Base-by-base conservation (phyloP, 2,329 filamentous ascomycete species). In the Xylaria digitata region DNA sequence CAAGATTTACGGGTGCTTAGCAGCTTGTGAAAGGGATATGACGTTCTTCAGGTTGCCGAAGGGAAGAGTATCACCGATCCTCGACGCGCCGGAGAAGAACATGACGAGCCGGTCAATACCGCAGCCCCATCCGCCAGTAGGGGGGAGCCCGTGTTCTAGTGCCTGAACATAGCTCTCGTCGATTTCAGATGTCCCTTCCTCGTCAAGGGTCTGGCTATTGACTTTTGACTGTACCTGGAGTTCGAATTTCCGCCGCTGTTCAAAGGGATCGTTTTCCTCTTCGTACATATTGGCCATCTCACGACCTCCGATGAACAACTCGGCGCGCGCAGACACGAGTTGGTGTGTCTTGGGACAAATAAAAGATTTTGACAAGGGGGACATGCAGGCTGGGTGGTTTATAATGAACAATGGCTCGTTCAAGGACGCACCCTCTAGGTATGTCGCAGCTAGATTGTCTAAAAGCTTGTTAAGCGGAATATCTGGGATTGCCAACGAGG, bases 251-350 rank as follows among this genome's bases (percentile, higher is more conserved):
- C 87, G 84, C 52, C 92, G 86, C 81, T 99, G 96, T 74, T 91
- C 92, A 61, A 91, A 89, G 0, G 96, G 96, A 58, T 93, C 92
- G 79, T 99, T 99, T 78, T 99, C 96, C 80, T 99, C 96, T 78
- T 99, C 96, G 79, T 99, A 99, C 83, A 95, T 96, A 79, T 99
- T 99, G 67, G 95, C 93, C 37, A 97, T 85, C 77, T 99, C 96
- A 61, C 89, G 88, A 46, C 91, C 89, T 56, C 88, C 82, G 69
- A 96, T 87, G 80, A 97, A 97, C 23, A 97, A 86, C 80, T 97
- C 94, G 0, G 92, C 92, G 6, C 94, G 90, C 0, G 93, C 92
- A 1, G 93, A 91, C 0, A 97, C 89, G 8, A 86, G 80, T 77
- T 97, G 94, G 15, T 85, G 83, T 0, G 90, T 90, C 8, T 76